phyloP scores from a whole-genome alignment of 768 basidiomycete species.

The Lentinula raphanica region DNA sequence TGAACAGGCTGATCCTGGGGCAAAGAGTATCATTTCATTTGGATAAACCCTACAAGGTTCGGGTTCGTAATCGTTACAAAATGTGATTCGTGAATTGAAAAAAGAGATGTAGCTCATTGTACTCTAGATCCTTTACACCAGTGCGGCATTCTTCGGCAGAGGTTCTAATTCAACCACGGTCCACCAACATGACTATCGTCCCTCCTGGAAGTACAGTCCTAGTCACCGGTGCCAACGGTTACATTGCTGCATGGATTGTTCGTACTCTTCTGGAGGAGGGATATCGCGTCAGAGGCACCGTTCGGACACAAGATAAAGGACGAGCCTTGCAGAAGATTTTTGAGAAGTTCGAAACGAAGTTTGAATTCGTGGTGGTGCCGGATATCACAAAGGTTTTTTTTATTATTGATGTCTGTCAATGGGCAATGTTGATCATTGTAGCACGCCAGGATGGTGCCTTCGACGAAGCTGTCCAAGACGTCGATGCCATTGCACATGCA shows the following conservation, averaged over 20 bases:
- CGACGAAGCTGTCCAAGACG: conserved; percentile 56
- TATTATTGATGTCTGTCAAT: conserved; percentile 17
- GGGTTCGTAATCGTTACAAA: too few relatives aligned
- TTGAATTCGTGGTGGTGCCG: conserved; percentile 62
- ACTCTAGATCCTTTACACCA: too few relatives aligned
- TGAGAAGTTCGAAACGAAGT: conserved; percentile 45
- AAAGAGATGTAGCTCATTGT: too few relatives aligned
- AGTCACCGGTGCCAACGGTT: conserved; percentile 39
- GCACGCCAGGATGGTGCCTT: conserved; percentile 41
- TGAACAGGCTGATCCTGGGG: too few relatives aligned
- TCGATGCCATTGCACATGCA: conserved; percentile 52
- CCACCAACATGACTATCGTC: conserved; percentile 37
- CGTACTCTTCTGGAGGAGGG: conserved; percentile 51
- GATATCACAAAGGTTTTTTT: conserved; percentile 66
- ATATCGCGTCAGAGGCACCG: conserved; percentile 61
- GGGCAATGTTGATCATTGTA: background rate
- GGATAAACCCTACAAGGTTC: too few relatives aligned
- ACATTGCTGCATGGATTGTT: conserved; percentile 36
- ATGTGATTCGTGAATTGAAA: too few relatives aligned
- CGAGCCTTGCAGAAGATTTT: conserved; percentile 51
- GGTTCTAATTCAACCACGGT: too few relatives aligned
- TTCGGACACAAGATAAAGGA: conserved; percentile 58
- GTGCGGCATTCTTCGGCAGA: too few relatives aligned
- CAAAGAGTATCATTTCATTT: too few relatives aligned
- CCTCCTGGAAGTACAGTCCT: conserved; percentile 30